Conservation (phyloP, 2,329 filamentous ascomycete genomes). For the Mycosphaerella sp. region DNA sequence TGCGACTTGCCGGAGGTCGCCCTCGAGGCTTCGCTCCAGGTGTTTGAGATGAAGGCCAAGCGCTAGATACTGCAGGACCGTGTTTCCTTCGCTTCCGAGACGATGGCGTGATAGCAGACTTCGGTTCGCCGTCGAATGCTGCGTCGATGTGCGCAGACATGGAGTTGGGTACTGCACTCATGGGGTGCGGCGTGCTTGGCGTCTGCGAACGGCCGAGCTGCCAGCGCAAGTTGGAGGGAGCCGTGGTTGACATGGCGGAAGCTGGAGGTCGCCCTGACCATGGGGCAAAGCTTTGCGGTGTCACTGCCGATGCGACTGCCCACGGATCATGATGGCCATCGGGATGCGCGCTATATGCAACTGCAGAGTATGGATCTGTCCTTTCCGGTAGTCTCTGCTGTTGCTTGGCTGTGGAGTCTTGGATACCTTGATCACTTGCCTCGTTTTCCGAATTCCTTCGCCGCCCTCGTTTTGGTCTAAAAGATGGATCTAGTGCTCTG, state of each 20-base stretch:
- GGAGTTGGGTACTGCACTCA: conserved; percentile 66
- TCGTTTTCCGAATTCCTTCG: conserved; percentile 39
- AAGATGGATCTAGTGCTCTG: conserved; percentile 72
- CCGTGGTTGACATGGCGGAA: conserved; percentile 39
- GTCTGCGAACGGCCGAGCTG: conserved; percentile 25
- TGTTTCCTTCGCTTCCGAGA: conserved; percentile 57
- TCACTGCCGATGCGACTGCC: conserved; percentile 37
- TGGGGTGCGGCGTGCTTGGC: conserved; percentile 56
- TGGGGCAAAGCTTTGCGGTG: conserved; percentile 34
- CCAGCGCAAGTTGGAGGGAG: conserved; percentile 36
- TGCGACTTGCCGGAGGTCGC: conserved; percentile 67
- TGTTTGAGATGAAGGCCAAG: conserved; percentile 64
- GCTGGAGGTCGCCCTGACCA: conserved; percentile 35
- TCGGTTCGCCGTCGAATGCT: conserved; percentile 53
- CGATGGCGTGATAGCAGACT: conserved; percentile 65
- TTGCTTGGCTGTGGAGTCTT: conserved; percentile 17
- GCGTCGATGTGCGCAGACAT: conserved; percentile 39
- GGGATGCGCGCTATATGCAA: conserved; percentile 50
- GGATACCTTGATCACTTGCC: conserved; percentile 23
- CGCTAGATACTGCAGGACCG: conserved; percentile 82
- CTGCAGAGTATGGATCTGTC: conserved; percentile 26
- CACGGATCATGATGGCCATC: conserved; percentile 50
- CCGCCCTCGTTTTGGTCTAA: conserved; percentile 54
- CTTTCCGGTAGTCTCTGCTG: conserved; percentile 13
- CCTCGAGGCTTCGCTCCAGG: conserved; percentile 68